Base-by-base conservation (phyloP, 1,139 yeast genomes). In the Pichia sp. region DNA sequence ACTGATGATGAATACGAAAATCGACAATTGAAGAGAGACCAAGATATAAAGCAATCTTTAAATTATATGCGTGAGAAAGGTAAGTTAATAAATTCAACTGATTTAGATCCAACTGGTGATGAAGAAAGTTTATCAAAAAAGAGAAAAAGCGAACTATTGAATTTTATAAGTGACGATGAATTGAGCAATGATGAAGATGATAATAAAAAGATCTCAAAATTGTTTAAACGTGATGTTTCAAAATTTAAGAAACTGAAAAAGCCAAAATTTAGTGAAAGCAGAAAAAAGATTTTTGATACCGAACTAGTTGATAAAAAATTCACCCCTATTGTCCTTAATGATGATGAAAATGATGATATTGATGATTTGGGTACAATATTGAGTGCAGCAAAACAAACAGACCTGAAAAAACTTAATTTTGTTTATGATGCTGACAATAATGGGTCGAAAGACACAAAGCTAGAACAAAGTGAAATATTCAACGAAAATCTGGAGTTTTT, bases 401-500 rank as follows among this genome's bases (percentile, higher is more conserved):
- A 68, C 69, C 68, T 3, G 72, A 36, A 25, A 22, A 37, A 30
- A 41, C 23, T n/a, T 20, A 38, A 18, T 15, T 45, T 67, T 15
- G 44, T 45, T 2, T 30, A 15, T 29, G 26, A 69, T 42, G 65
- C 67, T 13, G 57, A 57, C 35, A 20, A 15, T 30, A 7, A 13
- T 15, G 13, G n/a, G 2, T 5, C 15, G 12, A n/a, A 22, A 6
- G 9, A 23, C 9, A 9, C 3, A 12, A 57, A 51, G 32, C 54
- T 59, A 7, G 50, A 55, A 11, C 59, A 51, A 8, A 40, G 60
- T 27, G 68, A 59, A 13, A 73, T 71, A 1, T 68, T 80, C 42
- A 82, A 82, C 60, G 85, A 80, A 47, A 80, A 79, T 4, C 62
- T 70, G 3, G 84, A 79, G 34, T 83, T 85, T 60, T 68, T 85